Evolutionary conservation across 441 rosid species (phyloP), one percentile per base, ranked within the genome.

Genomic region (Lepidium campestre): DNA sequence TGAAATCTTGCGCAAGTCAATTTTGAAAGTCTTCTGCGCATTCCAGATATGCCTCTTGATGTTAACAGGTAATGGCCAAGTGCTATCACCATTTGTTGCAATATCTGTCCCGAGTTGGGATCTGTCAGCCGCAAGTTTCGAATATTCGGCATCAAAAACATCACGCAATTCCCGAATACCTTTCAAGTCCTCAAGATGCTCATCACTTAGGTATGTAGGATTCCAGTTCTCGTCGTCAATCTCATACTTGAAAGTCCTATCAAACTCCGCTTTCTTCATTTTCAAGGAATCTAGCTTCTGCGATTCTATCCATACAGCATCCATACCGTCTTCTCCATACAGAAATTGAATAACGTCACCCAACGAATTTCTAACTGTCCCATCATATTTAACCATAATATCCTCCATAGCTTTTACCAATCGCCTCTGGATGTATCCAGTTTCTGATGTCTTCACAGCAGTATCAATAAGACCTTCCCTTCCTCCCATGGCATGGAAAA

Each of bases 401-500:
- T 94, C 99, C 78, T 94, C 99, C 99, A 94, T 94, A 42, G 99
- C 99, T 84, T 94, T 94, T 60, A 94, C 99, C 61, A 94, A 76
- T 17, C 99, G 86, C 86, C 99, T 88, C 84, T 94, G 99, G 69
- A 94, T 94, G 78, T 94, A 91, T 47, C 99, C 99, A 75, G 99
- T 91, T 75, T 94, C 98, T 75, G 98, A 94, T 68, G 98, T 94
- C 81, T 94, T 94, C 61, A 94, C 99, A 17, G 99, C 98, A 41
- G 98, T 94, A 81, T 94, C 98, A 36, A 94, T 91, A 57, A 94
- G 97, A 83, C 99, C 99, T 83, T 94, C 99, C 76, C 99, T 84
- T 86, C 99, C 99, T 80, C 99, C 99, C 99, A 94, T 94, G 2
- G 99, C 98, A 75, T 94, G 99, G 72, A 94, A 94, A 79, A 94